Evolutionary conservation across 148 eudicot genomes (phyloP), one percentile per base, ranked within the genome.

Genomic region (Tetragonia tetragonoides): DNA sequence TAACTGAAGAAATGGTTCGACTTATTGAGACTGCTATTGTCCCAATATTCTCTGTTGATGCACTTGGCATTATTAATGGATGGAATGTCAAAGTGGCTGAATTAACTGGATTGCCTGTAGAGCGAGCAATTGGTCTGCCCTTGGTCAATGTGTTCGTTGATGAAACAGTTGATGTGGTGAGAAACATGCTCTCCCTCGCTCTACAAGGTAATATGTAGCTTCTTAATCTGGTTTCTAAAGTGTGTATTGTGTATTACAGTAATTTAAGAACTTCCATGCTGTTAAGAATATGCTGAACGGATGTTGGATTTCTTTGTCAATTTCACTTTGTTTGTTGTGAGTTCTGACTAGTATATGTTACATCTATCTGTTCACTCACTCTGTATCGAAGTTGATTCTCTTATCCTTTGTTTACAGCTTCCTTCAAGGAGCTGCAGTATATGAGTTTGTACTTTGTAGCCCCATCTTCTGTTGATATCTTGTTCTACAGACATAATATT

Each of bases 1-100:
- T 91, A 28, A 87, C 90, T 7, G 86, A 80, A 76, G 98, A 90
- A 83, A 90, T 91, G 94, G 87, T 93, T 84, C 91, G 92, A 42
- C 90, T 93, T 40, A 88, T 93, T 81, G 94, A 93, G 75, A 90
- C 93, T 64, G 98, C 98, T 80, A 87, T 88, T n/a, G 89, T 90
- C 41, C 98, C 98, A 23, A 87, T 93, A 49, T 87, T 93, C 68
- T 91, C 93, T 41, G 90, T 90, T 82, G 98, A 93, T 84, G 85
- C 67, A 69, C 80, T 84, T 70, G 98, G 96, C 64, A 80, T 75
- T 81, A 83, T 91, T 68, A 91, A 87, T 86, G 94, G 98, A 46
- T 93, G 98, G 98, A 93, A 93, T 81, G 83, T 81, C 42, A 90
- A 88, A 84, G 81, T 86, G 79, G 90, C 90, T 53, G 94, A 90